phyloP scores from a whole-genome alignment of 768 basidiomycete genomes.

The Leccinum arenicola region DNA sequence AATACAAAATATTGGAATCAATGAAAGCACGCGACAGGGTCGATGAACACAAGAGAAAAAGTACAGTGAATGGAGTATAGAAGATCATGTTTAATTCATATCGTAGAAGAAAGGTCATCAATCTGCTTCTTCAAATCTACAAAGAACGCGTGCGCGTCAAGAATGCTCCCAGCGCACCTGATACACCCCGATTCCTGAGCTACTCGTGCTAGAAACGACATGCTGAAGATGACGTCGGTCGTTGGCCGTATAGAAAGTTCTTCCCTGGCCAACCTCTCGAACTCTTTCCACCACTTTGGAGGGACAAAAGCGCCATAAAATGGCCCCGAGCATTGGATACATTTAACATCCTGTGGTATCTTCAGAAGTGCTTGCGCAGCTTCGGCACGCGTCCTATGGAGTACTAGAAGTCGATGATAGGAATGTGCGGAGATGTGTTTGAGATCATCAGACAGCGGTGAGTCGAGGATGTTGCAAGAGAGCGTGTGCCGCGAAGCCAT shows the following conservation, averaged over 20 bases:
- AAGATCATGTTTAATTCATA: conserved; percentile 26
- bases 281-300: conserved; percentile 72
- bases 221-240: conserved; percentile 56
- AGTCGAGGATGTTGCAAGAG: conserved; percentile 48
- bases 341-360: conserved; percentile 50
- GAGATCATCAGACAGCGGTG: conserved; percentile 59
- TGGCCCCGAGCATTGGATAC: conserved; percentile 64
- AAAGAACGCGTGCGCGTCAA: conserved; percentile 59
- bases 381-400: conserved; percentile 53
- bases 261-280: conserved; percentile 51
- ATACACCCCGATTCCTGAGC: conserved; percentile 52
- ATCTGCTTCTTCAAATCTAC: conserved; percentile 53
- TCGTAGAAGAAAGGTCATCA: conserved; percentile 47
- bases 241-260: conserved; percentile 58
- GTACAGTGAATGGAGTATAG: background rate
- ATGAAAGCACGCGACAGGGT: background rate
- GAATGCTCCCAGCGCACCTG: conserved; percentile 64
- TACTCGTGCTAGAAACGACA: conserved; percentile 55
- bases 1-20: background rate
- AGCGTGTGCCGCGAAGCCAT: conserved; percentile 61
- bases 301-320: conserved; percentile 42
- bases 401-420: conserved; percentile 60
- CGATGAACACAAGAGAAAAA: background rate
- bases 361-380: conserved; percentile 49
- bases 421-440: conserved; percentile 65